Percentiles rank a stretch among this genome's conserved stretches.
phyloP scores from a whole-genome alignment of 1,139 yeast genomes.

The Ogataea hybrid region DNA sequence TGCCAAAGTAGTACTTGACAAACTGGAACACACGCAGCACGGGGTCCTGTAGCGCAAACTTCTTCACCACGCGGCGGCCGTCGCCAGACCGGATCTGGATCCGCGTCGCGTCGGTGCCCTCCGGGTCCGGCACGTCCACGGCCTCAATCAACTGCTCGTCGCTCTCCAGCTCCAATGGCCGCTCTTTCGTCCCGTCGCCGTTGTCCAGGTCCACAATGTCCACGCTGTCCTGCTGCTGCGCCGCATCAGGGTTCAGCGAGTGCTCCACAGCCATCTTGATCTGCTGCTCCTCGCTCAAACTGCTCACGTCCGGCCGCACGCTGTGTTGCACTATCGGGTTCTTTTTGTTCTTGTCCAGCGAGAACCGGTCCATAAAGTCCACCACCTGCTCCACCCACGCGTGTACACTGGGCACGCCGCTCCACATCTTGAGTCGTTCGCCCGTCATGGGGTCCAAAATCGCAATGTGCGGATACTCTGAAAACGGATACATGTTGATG shows the following conservation, averaged over 20 bases:
- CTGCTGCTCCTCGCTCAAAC: constrained; percentile 82
- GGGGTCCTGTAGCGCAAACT: constrained; percentile 56
- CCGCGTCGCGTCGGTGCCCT: constrained; percentile 58
- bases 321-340: constrained; percentile 69
- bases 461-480: constrained; percentile 80
- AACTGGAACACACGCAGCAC: constrained; percentile 62
- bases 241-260: constrained; percentile 42
- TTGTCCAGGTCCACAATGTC: constrained; percentile 14
- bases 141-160: constrained; percentile 18
- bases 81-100: constrained; percentile 86
- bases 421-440: constrained; percentile 79
- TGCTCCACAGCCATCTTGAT: constrained; percentile 73
- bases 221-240: constrained; percentile 33
- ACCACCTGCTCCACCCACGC: constrained; percentile 62
- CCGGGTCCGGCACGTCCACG: constrained; percentile 57
- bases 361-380: constrained; percentile 59
- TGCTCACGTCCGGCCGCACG: constrained; percentile 53
- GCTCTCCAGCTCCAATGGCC: constrained; percentile 10
- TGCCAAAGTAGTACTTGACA: constrained; percentile 47
- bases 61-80: constrained; percentile 78
- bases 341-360: constrained; percentile 60
- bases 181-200: constrained; percentile 10
- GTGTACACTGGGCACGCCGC: constrained; percentile 53
- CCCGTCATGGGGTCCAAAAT: constrained; percentile 95
- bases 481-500: constrained; percentile 65